Evolutionary conservation across 1,139 yeast genomes (phyloP), one percentile per base, ranked within the genome.

Genomic region (Yamadazyma membranifaciens): DNA sequence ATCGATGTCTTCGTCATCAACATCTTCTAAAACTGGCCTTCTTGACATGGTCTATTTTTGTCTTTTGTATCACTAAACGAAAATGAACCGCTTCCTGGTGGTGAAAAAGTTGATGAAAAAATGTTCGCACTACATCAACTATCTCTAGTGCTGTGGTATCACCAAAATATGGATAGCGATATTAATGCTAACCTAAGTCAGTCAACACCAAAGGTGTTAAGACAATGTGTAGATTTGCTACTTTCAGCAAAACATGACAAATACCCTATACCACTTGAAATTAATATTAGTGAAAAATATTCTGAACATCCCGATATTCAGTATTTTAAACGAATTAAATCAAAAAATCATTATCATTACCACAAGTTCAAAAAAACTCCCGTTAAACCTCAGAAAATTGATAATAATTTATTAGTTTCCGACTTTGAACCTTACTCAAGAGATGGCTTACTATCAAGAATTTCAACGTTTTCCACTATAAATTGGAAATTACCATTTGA

Each of bases 1-100:
- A 59, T 89, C 97, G 65, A 91, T 83, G 55, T 87, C 95, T 45
- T 87, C 92, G 61, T 87, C 95, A 48, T 80, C 82, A 50, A 89
- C 81, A 57, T 88, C 96, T 63, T 89, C 97, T 45, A 89, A 66
- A 37, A 74, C 75, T 15, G 95, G 95, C 82, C 82, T 83, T 41
- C 63, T 68, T 9, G 74, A 62, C 76, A 70, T 70, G 25, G 4
- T 11, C 6, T 20, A 20, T 20, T 20, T 7, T 20, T 20, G 7
- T 20, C 5, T 20, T 10, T 31, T 20, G 12, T 33, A n/a, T 7
- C 17, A 9, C 16, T 17, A 16, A 16, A 10, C 33, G 12, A 9
- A 30, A 30, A 20, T 20, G 24, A 20, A 20, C 5, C 5, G 7
- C 24, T 20, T 20, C 24, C 24, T 6, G 7, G 5, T 20, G 24